These are phyloP conservation scores for Chondrus crispus DNA, from an alignment of 23 red algal genomes.

Conservation along the genomic window DNA sequence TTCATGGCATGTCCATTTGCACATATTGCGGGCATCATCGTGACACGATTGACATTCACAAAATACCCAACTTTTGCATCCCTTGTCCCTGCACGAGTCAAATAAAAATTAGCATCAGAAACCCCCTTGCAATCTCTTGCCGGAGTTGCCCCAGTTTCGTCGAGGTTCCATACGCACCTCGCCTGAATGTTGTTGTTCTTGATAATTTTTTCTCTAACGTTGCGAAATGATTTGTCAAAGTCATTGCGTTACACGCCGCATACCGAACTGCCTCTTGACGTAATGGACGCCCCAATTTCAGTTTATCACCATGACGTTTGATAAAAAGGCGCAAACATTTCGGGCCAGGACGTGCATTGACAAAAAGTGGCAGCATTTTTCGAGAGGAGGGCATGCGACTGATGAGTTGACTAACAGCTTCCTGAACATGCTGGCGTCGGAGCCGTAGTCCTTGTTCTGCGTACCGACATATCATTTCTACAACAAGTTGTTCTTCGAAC, in stretches of 20 bases:
- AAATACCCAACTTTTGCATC: background rate
- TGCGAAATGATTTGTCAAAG: background rate
- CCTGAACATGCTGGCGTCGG: background rate
- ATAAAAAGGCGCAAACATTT: background rate
- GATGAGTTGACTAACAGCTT: background rate
- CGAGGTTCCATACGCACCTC: background rate
- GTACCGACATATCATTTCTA: background rate
- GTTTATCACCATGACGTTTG: background rate
- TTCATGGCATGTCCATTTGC: background rate
- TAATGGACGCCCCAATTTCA: background rate
- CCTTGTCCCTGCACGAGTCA: background rate
- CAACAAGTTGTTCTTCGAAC: background rate
- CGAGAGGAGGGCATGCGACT: background rate
- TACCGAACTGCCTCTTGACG: background rate
- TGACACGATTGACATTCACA: conserved; percentile 7
- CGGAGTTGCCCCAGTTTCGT: background rate
- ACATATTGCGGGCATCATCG: conserved; percentile 1
- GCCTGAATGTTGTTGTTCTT: background rate
- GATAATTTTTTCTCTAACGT: background rate
- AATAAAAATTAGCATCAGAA: background rate
- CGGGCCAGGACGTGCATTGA: background rate
- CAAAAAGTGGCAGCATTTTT: background rate
- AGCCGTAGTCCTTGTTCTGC: background rate
- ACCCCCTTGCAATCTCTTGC: background rate
- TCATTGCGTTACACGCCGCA: background rate